Evolutionary conservation across 768 basidiomycete genomes (phyloP), one percentile per base, ranked within the genome.

Genomic region (Termitomyces sp.): DNA sequence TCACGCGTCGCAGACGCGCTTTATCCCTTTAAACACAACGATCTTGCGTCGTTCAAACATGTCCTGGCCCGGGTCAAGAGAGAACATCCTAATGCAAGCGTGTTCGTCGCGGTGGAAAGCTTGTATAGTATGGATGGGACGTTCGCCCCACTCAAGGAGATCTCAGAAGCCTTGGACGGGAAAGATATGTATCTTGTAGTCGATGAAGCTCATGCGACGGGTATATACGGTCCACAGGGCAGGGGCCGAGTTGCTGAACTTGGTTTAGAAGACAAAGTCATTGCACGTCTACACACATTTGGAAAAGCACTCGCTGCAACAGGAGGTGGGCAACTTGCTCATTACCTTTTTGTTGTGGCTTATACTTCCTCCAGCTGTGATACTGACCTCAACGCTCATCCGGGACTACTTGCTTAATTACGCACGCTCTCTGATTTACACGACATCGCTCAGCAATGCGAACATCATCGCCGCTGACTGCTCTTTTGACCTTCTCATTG

Each of bases 101-200:
- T 91, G 3, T 97, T 95, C 67, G 71, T 98, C 13, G 86, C 92
- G 0, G 86, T 97, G 7, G 96, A 98, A 77, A 88, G 85, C 40
- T 71, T 98, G 48, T 98, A 98, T 65, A 91, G 88, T 58, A 98
- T 98, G 96, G 96, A 98, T 64, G 96, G 96, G 14, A 96, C 94
- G 30, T 81, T 96, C 60, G 80, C 89, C 0, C 94, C 93, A 0
- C 76, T 98, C 32, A 55, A 55, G 16, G 82, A 83, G 46, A 86
- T 97, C 50, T 82, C 88, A 38, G 79, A 82, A 30, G 66, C 81
- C 3, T 66, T 93, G 47, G 84, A 93, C 30, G 76, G 64, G 18
- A 79, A 81, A 3, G 89, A 89, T 67, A 86, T 78, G 28, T 85
- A 89, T 69, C 72, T 97, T 13, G 71, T 97, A 16, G 87, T 98